phyloP scores from a whole-genome alignment of 345 rosid species.

The Eucalyptus tenuipes region DNA sequence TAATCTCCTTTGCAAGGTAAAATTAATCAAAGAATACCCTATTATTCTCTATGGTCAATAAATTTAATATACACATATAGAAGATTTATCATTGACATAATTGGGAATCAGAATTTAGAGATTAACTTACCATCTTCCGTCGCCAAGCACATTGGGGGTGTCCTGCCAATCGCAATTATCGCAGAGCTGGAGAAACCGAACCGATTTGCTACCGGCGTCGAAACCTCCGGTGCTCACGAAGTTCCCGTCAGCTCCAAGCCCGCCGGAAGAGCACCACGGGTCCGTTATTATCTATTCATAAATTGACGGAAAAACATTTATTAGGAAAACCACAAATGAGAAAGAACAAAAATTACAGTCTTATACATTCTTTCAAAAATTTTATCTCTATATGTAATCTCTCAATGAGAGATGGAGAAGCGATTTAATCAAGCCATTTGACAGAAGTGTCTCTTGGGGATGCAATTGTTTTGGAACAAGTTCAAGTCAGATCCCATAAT shows the following conservation, averaged over 20 bases:
- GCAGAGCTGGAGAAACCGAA: conserved; percentile 31
- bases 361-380: not conserved
- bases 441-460: not conserved
- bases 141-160: conserved; percentile 52
- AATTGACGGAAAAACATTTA: not conserved
- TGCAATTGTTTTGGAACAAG: not conserved
- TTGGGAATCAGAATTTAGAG: not conserved
- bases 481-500: not conserved
- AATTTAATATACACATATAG: not conserved
- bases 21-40: not conserved
- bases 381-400: too few species aligned
- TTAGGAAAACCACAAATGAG: not conserved
- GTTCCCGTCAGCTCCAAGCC: conserved; percentile 50
- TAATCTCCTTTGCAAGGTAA: not conserved
- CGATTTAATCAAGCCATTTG: not conserved
- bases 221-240: conserved; percentile 75
- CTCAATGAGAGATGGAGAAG: not conserved
- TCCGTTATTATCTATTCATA: conserved; percentile 40
- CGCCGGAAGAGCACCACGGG: conserved; percentile 99
- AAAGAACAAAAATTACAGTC: not conserved
- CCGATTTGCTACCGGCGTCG: conserved; percentile 52
- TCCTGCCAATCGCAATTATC: conserved; percentile 50
- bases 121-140: conserved; percentile 45
- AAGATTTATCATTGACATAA: not conserved
- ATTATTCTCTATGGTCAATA: not conserved